phyloP scores from a whole-genome alignment of 78 protist genomes.

The Dictyostelium brefeldianum region DNA sequence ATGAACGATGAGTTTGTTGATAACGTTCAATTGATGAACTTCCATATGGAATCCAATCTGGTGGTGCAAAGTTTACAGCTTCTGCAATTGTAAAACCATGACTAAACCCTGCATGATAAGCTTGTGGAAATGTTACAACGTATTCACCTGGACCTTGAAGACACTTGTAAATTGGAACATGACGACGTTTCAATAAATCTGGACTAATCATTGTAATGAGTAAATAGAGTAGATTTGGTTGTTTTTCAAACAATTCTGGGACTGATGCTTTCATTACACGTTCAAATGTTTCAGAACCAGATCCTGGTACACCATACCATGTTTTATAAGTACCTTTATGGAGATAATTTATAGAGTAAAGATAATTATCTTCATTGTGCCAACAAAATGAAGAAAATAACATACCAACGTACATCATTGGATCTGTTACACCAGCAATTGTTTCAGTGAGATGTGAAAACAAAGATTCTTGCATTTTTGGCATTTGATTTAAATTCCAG shows the following conservation, averaged over 20 bases:
- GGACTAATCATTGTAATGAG: constrained; percentile 88
- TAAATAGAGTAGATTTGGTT: constrained; percentile 84
- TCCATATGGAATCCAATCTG: constrained; percentile 91
- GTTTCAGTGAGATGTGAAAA: constrained; percentile 76
- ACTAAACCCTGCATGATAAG: constrained; percentile 95
- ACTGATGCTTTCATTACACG: constrained; percentile 23
- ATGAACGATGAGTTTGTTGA: constrained; percentile 36
- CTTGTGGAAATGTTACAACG: constrained; percentile 94
- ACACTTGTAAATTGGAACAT: constrained; percentile 73
- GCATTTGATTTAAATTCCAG: constrained; percentile 79
- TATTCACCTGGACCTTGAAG: constrained; percentile 94
- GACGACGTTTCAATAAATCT: constrained; percentile 18
- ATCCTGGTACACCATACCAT: constrained; percentile 89
- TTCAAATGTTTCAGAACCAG: constrained; percentile 78
- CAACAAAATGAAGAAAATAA: constrained; percentile 94
- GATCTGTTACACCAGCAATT: constrained; percentile 81
- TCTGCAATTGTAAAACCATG: constrained; percentile 93
- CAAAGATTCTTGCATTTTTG: constrained; percentile 72
- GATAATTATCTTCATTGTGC: constrained; percentile 95
- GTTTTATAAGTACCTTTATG: constrained; percentile 93
- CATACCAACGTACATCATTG: constrained; percentile 93
- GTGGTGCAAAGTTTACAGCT: constrained; percentile 93
- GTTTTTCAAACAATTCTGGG: constrained; percentile 84
- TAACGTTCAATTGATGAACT: constrained; percentile 37
- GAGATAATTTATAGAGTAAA: constrained; percentile 89